A percentile compares a stretch with the other conserved stretches of the same genome.
phyloP scores from a whole-genome alignment of 2,329 filamentous ascomycete species.

The Penicillium brevicompactum region DNA sequence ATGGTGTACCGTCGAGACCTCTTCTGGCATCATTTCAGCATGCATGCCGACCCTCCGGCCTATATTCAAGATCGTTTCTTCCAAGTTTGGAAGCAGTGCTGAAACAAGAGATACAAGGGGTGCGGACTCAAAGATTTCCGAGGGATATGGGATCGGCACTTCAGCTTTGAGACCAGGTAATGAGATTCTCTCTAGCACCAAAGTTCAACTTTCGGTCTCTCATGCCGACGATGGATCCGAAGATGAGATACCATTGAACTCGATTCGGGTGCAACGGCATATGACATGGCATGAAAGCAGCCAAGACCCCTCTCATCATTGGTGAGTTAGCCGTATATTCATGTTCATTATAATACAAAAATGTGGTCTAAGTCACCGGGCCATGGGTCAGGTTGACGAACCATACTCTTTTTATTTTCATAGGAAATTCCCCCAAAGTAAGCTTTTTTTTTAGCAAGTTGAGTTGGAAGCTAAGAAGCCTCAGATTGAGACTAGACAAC shows the following conservation, averaged over 20 bases:
- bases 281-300: slow-evolving; percentile 16
- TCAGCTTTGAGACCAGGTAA: slow-evolving; percentile 4
- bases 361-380: too few species aligned
- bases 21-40: slow-evolving; percentile 34
- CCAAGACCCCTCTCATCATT: not conserved
- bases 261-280: slow-evolving; percentile 14
- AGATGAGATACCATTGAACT: slow-evolving; percentile 17
- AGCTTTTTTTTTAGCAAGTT: too few species aligned
- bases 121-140: slow-evolving; percentile 1
- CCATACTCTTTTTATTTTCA: too few species aligned
- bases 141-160: not conserved
- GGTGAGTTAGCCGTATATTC: not conserved
- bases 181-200: slow-evolving; percentile 5
- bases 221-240: slow-evolving; percentile 5
- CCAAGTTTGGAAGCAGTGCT: not conserved
- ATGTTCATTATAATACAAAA: too few species aligned
- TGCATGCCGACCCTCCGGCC: slow-evolving; percentile 24
- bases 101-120: not conserved
- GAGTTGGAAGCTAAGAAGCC: too few species aligned
- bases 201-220: slow-evolving; percentile 3
- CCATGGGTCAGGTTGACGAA: too few species aligned
- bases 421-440: too few species aligned
- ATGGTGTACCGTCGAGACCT: slow-evolving; percentile 55
- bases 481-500: too few species aligned
- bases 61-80: slow-evolving; percentile 11